These are phyloP conservation scores for Vanrija pseudolonga DNA, from an alignment of 1,284 basidiomycete genomes.

Conservation along the genomic window DNA sequence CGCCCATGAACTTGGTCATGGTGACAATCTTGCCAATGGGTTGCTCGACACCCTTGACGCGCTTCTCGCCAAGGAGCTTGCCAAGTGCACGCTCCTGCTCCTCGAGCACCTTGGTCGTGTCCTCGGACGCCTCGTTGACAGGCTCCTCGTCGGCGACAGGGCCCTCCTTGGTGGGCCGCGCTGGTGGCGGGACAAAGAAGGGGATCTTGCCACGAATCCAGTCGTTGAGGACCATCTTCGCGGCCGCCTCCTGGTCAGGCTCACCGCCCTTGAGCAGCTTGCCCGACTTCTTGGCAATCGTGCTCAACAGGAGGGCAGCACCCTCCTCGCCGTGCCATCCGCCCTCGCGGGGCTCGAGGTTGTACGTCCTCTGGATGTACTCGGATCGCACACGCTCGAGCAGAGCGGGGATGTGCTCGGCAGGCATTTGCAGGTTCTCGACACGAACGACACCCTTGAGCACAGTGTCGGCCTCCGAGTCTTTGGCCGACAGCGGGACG, in stretches of 20 bases:
- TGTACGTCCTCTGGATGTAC: slow-evolving; percentile 90
- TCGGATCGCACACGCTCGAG: slow-evolving; percentile 87
- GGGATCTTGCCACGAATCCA: slow-evolving; percentile 87
- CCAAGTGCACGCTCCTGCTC: slow-evolving; percentile 44
- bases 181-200: slow-evolving; percentile 53
- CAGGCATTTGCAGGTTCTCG: slow-evolving; percentile 88
- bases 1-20: slow-evolving; percentile 54
- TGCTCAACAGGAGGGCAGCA: slow-evolving; percentile 75
- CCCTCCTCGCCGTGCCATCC: slow-evolving; percentile 54
- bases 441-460: slow-evolving; percentile 97
- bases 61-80: slow-evolving; percentile 47
- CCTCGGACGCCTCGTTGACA: slow-evolving; percentile 29
- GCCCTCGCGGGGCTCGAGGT: slow-evolving; percentile 57
- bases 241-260: slow-evolving; percentile 85
- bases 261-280: slow-evolving; percentile 91
- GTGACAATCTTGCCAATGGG: slow-evolving; percentile 57
- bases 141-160: slow-evolving; percentile 27
- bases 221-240: slow-evolving; percentile 93
- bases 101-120: slow-evolving; percentile 36
- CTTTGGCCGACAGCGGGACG: slow-evolving; percentile 85
- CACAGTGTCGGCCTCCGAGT: slow-evolving; percentile 88
- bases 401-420: slow-evolving; percentile 86
- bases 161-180: slow-evolving; percentile 44
- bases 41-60: slow-evolving; percentile 57
- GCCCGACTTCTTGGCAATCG: slow-evolving; percentile 85